Percentiles rank a stretch among this genome's conserved stretches.
Conservation (phyloP, 306 rosid genomes). For the Crotalaria pallida region DNA sequence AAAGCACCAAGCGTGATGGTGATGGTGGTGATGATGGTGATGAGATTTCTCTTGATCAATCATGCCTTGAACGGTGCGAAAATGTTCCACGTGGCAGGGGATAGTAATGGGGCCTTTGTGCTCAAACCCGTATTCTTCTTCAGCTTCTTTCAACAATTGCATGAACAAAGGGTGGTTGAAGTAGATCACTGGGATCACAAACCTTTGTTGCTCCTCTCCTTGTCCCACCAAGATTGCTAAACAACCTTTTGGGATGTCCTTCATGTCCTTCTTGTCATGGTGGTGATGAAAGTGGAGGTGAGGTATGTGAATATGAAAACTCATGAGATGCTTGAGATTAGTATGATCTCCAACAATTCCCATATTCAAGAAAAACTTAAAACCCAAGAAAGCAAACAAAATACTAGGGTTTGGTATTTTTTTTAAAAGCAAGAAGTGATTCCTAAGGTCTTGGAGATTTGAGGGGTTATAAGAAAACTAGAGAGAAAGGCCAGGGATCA, state of each 20-base stretch:
- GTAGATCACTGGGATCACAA: conserved; percentile 79
- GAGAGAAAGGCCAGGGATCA: conserved; percentile 92
- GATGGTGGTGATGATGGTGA: conserved; percentile 18
- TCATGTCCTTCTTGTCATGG: conserved; percentile 35
- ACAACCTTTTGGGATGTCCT: conserved; percentile 79
- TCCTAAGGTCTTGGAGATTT: too few relatives aligned
- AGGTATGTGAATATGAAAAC: conserved; percentile 56
- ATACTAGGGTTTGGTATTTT: neutral
- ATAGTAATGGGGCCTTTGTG: conserved; percentile 85
- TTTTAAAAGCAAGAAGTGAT: neutral
- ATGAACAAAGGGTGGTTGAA: conserved; percentile 83
- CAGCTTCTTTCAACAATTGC: conserved; percentile 69
- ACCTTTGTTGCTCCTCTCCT: conserved; percentile 65
- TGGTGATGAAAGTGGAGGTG: conserved; percentile 40
- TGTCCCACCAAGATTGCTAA: conserved; percentile 68
- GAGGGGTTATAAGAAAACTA: conserved; percentile 49
- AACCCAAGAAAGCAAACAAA: neutral
- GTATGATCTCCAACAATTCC: conserved; percentile 18
- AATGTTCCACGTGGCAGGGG: conserved; percentile 80
- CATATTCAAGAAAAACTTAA: conserved; percentile 26
- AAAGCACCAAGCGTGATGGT: conserved; percentile 62
- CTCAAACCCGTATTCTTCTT: conserved; percentile 78
- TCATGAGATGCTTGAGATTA: conserved; percentile 18
- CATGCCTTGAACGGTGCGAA: conserved; percentile 59
- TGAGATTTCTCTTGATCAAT: conserved; percentile 48